A percentile compares a stretch with the other conserved stretches of the same genome.
phyloP scores from a whole-genome alignment of 2,329 filamentous ascomycete species.

The Fonsecaea monophora region DNA sequence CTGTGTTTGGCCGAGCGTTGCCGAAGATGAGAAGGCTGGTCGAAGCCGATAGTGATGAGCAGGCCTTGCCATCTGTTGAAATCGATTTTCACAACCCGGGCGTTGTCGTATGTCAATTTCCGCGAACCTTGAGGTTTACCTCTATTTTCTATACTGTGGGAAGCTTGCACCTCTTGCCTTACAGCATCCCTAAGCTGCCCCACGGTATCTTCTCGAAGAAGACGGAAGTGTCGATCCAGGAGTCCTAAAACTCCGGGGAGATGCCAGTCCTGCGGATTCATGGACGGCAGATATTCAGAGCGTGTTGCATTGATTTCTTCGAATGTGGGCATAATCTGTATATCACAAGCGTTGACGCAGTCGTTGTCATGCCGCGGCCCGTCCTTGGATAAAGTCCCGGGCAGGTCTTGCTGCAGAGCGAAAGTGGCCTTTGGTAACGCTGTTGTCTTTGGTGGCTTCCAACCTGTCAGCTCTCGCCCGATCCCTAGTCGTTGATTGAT shows the following conservation, averaged over 20 bases:
- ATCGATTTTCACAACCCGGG: background rate
- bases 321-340: constrained; percentile 5
- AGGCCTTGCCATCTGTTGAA: background rate
- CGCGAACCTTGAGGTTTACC: background rate
- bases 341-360: background rate
- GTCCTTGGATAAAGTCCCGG: background rate
- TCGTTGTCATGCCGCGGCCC: constrained; percentile 1
- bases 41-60: background rate
- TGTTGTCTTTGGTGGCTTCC: constrained; percentile 1
- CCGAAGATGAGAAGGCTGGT: background rate
- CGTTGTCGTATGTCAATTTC: constrained; percentile 2
- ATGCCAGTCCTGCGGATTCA: background rate
- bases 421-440: background rate
- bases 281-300: background rate
- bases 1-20: constrained; percentile 1
- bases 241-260: constrained; percentile 2
- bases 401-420: constrained; percentile 1
- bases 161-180: background rate
- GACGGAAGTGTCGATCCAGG: constrained; percentile 1
- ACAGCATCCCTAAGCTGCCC: constrained; percentile 1
- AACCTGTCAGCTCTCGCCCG: constrained; percentile 1
- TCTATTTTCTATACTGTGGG: background rate
- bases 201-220: constrained; percentile 2
- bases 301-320: constrained; percentile 5
- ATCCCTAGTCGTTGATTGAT: constrained; percentile 2